Evolutionary conservation across 2,329 filamentous ascomycete genomes (phyloP).

Genomic region (Cryphonectria carpinicola): DNA sequence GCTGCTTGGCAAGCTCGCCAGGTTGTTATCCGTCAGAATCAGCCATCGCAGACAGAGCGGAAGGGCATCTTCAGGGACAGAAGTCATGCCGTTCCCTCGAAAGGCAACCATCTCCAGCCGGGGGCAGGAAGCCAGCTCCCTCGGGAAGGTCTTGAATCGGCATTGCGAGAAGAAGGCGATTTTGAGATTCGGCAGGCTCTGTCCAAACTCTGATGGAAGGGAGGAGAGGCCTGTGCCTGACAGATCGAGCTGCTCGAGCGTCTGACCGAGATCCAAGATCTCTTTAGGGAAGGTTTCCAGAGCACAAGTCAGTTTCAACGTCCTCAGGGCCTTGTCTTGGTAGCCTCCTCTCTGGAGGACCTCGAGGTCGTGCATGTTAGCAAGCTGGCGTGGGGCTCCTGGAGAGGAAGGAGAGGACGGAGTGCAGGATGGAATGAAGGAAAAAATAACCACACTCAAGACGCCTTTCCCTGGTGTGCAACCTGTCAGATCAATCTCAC

Average conservation of each 20-base stretch:
- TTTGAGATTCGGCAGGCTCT: constrained; percentile 47
- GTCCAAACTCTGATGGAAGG: constrained; percentile 44
- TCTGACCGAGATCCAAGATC: constrained; percentile 45
- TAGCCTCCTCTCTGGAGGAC: constrained; percentile 40
- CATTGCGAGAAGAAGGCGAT: constrained; percentile 53
- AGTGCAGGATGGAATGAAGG: not conserved
- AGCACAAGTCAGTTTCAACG: constrained; percentile 42
- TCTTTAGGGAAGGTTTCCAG: constrained; percentile 44
- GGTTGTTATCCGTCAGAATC: constrained; percentile 51
- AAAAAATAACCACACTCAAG: not conserved
- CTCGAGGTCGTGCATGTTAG: constrained; percentile 39
- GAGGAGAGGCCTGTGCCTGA: constrained; percentile 48
- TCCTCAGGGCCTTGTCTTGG: constrained; percentile 34
- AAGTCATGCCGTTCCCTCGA: constrained; percentile 49
- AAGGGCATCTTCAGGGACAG: constrained; percentile 46
- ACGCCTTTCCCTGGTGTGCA: not conserved
- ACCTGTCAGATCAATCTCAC: not conserved
- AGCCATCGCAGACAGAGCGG: constrained; percentile 51
- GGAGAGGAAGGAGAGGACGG: not conserved
- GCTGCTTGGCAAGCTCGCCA: constrained; percentile 44
- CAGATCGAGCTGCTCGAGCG: constrained; percentile 52
- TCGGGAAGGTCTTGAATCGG: constrained; percentile 47
- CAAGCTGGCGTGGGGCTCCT: not conserved
- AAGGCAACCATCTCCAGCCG: constrained; percentile 55
- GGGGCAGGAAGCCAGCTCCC: constrained; percentile 46